Percentiles rank a stretch among this genome's conserved stretches.
Conservation (phyloP, 2,329 filamentous ascomycete genomes). For the Lecanicillium sp. region DNA sequence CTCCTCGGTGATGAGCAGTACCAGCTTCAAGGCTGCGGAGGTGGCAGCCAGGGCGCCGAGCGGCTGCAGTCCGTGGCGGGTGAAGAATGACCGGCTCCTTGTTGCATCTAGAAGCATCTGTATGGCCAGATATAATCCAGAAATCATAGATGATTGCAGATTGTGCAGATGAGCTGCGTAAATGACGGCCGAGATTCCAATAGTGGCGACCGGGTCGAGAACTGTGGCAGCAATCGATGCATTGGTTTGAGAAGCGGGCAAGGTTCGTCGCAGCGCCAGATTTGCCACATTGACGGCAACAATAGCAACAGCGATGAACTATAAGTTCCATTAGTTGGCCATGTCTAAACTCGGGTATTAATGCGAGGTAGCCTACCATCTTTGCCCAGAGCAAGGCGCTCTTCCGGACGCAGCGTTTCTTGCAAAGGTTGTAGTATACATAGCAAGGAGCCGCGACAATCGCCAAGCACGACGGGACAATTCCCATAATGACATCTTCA, state of each 20-base stretch:
- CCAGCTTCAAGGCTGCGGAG: not conserved
- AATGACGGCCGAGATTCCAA: not conserved
- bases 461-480: not conserved
- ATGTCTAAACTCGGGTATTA: too few relatives aligned
- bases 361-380: too few relatives aligned
- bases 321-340: not conserved
- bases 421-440: not conserved
- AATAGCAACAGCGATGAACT: not conserved
- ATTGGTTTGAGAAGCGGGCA: not conserved
- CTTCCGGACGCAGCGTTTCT: not conserved
- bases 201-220: not conserved
- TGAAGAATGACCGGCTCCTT: not conserved
- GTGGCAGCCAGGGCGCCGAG: not conserved
- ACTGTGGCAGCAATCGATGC: not conserved
- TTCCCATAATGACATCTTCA: constrained; percentile 1
- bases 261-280: not conserved
- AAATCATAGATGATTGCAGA: not conserved
- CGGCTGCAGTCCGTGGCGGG: not conserved
- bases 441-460: not conserved
- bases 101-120: not conserved
- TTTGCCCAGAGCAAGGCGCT: not conserved
- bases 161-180: not conserved
- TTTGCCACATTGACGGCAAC: not conserved
- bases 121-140: not conserved
- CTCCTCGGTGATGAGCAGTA: not conserved